phyloP scores from a whole-genome alignment of 2,329 filamentous ascomycete genomes.

The Pseudopyricularia cyperi region DNA sequence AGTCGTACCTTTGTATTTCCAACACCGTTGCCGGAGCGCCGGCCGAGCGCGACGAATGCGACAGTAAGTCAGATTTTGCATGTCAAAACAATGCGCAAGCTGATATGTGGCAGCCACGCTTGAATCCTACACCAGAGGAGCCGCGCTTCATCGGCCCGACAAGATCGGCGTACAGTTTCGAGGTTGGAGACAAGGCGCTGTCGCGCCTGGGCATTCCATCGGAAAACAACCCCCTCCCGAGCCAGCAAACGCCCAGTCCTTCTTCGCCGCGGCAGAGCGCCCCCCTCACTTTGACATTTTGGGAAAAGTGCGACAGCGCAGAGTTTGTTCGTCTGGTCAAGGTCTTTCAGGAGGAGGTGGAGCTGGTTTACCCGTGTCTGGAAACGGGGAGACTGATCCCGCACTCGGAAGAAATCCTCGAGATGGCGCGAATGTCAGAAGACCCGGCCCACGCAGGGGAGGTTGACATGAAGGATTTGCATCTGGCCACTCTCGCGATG shows the following conservation, averaged over 20 bases:
- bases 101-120: too few relatives aligned
- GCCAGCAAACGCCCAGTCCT: constrained; percentile 5
- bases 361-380: constrained; percentile 15
- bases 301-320: constrained; percentile 10
- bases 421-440: background rate
- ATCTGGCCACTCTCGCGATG: constrained; percentile 18
- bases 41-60: constrained; percentile 2
- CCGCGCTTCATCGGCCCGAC: constrained; percentile 23
- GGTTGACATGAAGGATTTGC: constrained; percentile 16
- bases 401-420: constrained; percentile 11
- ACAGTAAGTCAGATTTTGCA: constrained; percentile 1
- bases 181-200: constrained; percentile 20
- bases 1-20: too few relatives aligned
- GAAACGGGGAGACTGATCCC: constrained; percentile 15
- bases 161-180: constrained; percentile 19
- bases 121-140: too few relatives aligned
- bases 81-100: too few relatives aligned
- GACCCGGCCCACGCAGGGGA: background rate
- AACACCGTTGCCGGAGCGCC: background rate
- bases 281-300: constrained; percentile 13
- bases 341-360: constrained; percentile 25
- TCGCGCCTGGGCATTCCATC: constrained; percentile 21
- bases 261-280: constrained; percentile 4
- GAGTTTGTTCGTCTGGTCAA: constrained; percentile 14
- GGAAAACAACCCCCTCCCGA: constrained; percentile 13